Evolutionary conservation across 805 yeast species (phyloP), one percentile per base, ranked within the genome.

Genomic region (Scheffersomyces spartinae): DNA sequence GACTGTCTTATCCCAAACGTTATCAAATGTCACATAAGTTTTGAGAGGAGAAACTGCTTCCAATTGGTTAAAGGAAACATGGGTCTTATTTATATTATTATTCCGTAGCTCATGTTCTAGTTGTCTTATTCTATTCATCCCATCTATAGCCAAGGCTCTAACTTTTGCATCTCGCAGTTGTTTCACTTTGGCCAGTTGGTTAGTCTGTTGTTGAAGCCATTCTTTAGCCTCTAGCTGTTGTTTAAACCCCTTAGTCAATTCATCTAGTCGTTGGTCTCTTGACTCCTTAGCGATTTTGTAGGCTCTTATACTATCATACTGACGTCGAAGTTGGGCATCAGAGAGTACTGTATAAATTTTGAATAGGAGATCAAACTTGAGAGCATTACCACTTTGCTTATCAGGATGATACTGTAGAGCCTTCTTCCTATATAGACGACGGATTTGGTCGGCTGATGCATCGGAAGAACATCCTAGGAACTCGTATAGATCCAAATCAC

Each of bases 381-480:
- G n/a, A n/a, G n/a, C n/a, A n/a, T n/a, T n/a, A n/a, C n/a, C n/a
- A n/a, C n/a, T n/a, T n/a, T n/a, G n/a, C 34, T 59, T 60, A 35
- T 60, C 67, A 5, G 67, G 67, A 31, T 60, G 67, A 31, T 39
- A 53, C 14, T 31, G 23, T 13, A 60, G 44, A 1, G 67, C 65
- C 29, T 44, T 35, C 20, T 37, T 37, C 18, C 65, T 40, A 35
- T 54, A 60, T n/a, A n/a, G n/a, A n/a, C n/a, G n/a, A n/a, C n/a
- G n/a, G n/a, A n/a, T n/a, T n/a, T n/a, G n/a, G n/a, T n/a, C n/a
- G n/a, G n/a, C n/a, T n/a, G n/a, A n/a, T n/a, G n/a, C n/a, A n/a
- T n/a, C n/a, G n/a, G n/a, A n/a, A n/a, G n/a, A n/a, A n/a, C n/a
- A n/a, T n/a, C n/a, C n/a, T n/a, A n/a, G n/a, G n/a, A n/a, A n/a